Base-by-base conservation (phyloP, 1,284 basidiomycete species). In the Cystobasidium slooffiae region DNA sequence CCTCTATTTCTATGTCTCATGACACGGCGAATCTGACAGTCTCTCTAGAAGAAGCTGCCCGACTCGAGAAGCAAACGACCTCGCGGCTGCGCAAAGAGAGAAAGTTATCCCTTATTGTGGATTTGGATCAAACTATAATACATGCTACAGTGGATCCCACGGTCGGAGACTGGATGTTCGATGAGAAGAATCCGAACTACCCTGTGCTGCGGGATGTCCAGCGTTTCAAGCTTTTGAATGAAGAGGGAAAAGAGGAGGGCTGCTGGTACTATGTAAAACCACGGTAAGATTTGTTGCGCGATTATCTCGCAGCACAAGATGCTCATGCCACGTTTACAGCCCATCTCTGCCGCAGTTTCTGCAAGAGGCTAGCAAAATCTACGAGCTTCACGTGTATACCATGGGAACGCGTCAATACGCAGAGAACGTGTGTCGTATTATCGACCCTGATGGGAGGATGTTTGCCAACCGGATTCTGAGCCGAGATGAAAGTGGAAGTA, bases 321-420 rank as follows among this genome's bases (percentile, higher is more conserved):
- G 44, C 47, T 14, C 7, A 12, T 22, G 1, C 14, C 61, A 10
- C 24, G 4, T 51, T 46, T 22, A 18, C 1, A 95, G 96, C 77
- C 96, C 96, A 0, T 93, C 94, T n/a, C 87, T 94, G 82, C 83
- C 86, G 59, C 85, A 88, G 55, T 97, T 99, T 81, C 85, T 99
- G 65, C 83, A 85, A 75, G 84, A 87, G 58, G 87, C 92, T 77
- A 87, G 91, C 56, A 83, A 86, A 72, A 89, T 91, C 80, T 99
- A 97, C 83, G 94, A 99, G 84, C 93, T 99, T 91, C 96, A 99
- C 83, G 94, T 99, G 64, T 99, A 99, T 84, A 99, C 96, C 37
- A 99, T 99, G 94, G 96, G 96, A 69, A 98, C 96, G 20, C 88
- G 96, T 55, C 91, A 94, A 56, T 99, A 99, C 82, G 96, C 96